phyloP scores from a whole-genome alignment of 108 stramenopile genomes.

The Cyclotella sp. region DNA sequence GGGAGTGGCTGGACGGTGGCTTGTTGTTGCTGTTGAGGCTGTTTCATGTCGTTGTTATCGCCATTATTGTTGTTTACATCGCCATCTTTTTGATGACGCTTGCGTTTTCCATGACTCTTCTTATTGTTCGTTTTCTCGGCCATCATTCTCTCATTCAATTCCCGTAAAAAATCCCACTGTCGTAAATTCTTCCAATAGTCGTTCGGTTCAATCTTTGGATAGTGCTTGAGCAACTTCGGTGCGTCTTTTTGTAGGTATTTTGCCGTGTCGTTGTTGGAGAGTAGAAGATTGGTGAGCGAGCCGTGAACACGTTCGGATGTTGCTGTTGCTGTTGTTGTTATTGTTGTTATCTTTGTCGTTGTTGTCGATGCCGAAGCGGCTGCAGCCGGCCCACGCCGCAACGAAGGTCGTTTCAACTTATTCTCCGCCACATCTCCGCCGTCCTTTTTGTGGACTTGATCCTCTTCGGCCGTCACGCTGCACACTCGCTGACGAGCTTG shows the following conservation, averaged over 20 bases:
- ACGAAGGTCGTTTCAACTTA: constrained; percentile 16
- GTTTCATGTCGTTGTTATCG: neutral
- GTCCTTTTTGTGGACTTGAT: neutral
- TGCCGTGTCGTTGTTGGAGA: constrained; percentile 41
- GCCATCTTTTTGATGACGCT: neutral
- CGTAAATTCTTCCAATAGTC: constrained; percentile 82
- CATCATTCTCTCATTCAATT: constrained; percentile 49
- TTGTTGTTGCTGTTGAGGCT: neutral
- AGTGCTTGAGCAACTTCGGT: constrained; percentile 45
- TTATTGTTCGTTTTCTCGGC: neutral
- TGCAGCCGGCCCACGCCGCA: neutral
- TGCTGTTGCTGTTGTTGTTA: neutral
- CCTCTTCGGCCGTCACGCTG: neutral
- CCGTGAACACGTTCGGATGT: neutral
- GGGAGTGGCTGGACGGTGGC: constrained; percentile 55
- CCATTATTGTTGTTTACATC: constrained; percentile 7
- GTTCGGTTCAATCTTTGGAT: constrained; percentile 41
- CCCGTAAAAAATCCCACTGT: constrained; percentile 80
- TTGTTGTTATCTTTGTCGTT: neutral
- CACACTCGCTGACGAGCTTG: constrained; percentile 27
- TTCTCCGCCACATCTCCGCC: neutral
- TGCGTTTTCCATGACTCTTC: constrained; percentile 12
- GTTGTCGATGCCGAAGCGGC: too few relatives aligned
- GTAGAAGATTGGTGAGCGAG: constrained; percentile 40
- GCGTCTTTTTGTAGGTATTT: constrained; percentile 45